Percentiles rank a stretch among this genome's conserved stretches.
Evolutionary conservation across 257 asterid genomes (phyloP).

Genomic region (Solanum appendiculatum): DNA sequence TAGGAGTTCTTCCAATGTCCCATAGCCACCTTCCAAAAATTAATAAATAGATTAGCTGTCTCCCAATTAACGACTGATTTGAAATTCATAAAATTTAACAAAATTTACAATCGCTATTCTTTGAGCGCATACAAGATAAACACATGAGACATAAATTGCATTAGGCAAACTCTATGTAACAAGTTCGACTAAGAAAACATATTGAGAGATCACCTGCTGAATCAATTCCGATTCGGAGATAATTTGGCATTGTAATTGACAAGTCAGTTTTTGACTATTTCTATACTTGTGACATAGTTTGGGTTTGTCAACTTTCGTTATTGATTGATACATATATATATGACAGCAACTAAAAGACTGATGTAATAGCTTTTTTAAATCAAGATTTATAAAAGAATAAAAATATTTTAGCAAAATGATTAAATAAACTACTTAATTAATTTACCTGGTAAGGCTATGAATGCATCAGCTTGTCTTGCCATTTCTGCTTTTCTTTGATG

Average conservation of each 20-base stretch:
- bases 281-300: background rate
- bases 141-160: fast-evolving
- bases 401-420: background rate
- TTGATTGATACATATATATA: background rate
- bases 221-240: no score
- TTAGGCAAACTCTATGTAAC: fast-evolving
- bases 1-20: slow-evolving; percentile 82
- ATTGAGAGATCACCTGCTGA: background rate
- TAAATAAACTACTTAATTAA: background rate
- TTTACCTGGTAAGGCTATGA: slow-evolving; percentile 83
- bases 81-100: background rate
- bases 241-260: background rate
- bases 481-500: slow-evolving; percentile 96
- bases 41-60: background rate
- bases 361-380: background rate
- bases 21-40: slow-evolving; percentile 71
- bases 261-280: background rate
- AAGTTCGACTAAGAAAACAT: background rate
- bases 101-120: no score
- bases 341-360: slow-evolving; percentile 11
- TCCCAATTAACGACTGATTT: background rate
- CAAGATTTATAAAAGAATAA: background rate
- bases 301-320: background rate
- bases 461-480: slow-evolving; percentile 95
- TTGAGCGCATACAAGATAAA: no score